Evolutionary conservation across 345 rosid genomes (phyloP), one percentile per base, ranked within the genome.

Genomic region (Orychophragmus violaceus): DNA sequence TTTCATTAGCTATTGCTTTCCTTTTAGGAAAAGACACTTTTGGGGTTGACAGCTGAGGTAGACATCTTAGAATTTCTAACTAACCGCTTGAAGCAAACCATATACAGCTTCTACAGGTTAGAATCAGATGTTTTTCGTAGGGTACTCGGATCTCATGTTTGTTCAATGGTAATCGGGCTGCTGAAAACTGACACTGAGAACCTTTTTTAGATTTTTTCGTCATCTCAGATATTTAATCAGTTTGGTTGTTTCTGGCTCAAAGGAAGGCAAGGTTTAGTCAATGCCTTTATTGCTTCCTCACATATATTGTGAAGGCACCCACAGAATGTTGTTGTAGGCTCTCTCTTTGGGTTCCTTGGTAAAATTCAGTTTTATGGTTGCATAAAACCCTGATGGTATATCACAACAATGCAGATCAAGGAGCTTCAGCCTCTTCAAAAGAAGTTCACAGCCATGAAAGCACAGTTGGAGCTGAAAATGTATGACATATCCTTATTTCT

Each of bases 401-500:
- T 68, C 53, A 39, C 78, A 71, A 30, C 58, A 73, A 67, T 82
- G 76, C 90, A 91, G 96, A 87, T 89, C 61, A 74, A 70, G 14
- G 91, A 85, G 79, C 81, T 89, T 60, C 69, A 66, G 66, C 98
- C 96, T 56, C 78, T 79, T 75, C 86, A 85, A 35, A 92, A 81
- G 70, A 87, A 79, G 82, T 89, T 79, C 65, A 33, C 60, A 59
- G 95, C 87, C 71, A 84, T 83, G 52, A 82, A 82, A 70, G 75
- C 87, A 37, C 93, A 87, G 77, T 54, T 92, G 69, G 96, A 92
- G 76, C 91, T 92, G 29, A 87, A 89, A 74, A 80, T 72, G 48
- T 90, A 92, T 78, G 96, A 92, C 70, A 84, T 92, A 59, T 87
- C 93, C 52, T 75, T 92, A 59, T 92, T 92, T 72, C 81, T 89